Percentiles rank a stretch among this genome's conserved stretches.
Evolutionary conservation across 352 stramenopile genomes (phyloP).

Genomic region (Phytophthora aleatoria): DNA sequence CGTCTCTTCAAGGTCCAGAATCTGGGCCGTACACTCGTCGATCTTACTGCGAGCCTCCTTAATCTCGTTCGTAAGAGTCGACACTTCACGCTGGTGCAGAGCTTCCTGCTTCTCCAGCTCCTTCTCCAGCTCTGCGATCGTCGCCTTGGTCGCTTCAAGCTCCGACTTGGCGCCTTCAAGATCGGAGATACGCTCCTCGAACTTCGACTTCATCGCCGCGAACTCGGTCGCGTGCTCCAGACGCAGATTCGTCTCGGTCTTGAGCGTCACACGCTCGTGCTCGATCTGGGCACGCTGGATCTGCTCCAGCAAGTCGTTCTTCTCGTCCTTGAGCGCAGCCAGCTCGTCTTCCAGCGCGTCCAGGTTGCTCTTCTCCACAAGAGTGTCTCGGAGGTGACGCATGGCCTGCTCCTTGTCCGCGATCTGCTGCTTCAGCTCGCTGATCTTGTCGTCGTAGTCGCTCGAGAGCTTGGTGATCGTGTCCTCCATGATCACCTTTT

Average conservation of each 20-base stretch:
- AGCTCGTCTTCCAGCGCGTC: constrained; percentile 52
- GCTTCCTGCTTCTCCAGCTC: constrained; percentile 40
- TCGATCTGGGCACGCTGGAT: constrained; percentile 49
- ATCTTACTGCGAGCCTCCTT: constrained; percentile 48
- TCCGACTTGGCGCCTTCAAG: constrained; percentile 41
- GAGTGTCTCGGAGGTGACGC: constrained; percentile 38
- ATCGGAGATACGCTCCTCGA: constrained; percentile 50
- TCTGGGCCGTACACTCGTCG: constrained; percentile 37
- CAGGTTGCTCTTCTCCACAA: constrained; percentile 59
- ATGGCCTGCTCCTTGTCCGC: constrained; percentile 54
- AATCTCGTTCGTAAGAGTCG: constrained; percentile 45
- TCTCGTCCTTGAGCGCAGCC: constrained; percentile 47
- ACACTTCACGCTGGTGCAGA: constrained; percentile 46
- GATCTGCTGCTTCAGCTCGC: constrained; percentile 48
- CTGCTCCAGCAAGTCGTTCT: constrained; percentile 50
- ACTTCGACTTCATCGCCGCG: constrained; percentile 39
- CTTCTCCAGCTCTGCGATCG: constrained; percentile 43
- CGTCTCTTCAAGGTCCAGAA: constrained; percentile 39
- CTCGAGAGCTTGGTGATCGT: constrained; percentile 47
- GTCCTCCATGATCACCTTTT: constrained; percentile 42
- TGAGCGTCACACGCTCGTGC: constrained; percentile 35
- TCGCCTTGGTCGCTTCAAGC: constrained; percentile 43
- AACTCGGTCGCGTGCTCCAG: constrained; percentile 48
- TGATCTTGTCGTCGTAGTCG: constrained; percentile 59
- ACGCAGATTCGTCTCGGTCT: constrained; percentile 41